Evolutionary conservation across 306 rosid species (phyloP), one percentile per base, ranked within the genome.

Genomic region (Trifolium subterraneum): DNA sequence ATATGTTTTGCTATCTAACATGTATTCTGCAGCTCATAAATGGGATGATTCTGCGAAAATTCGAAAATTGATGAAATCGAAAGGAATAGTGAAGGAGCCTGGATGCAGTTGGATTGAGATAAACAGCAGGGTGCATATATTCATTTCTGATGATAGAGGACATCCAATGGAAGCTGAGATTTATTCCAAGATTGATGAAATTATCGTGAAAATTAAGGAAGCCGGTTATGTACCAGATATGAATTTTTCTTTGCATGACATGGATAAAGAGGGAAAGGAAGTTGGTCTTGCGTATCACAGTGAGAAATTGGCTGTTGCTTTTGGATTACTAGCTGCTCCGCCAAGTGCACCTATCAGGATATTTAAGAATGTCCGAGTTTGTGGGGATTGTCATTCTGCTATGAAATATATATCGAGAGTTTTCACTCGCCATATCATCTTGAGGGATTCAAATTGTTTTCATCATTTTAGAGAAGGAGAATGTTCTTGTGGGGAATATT

Each of bases 321-420:
- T 91, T 48, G 97, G 92, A 61, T 88, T 93, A 72, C 88, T 93
- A 60, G 83, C 83, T 33, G 52, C 84, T 33, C 87, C 91, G 18
- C 58, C 78, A 12, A 80, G 89, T 61, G 89, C 84, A 58, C 91
- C 96, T 47, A 86, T 91, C 74, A 81, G 98, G 68, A 77, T 89
- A 51, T 91, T 86, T 41, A 91, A 93, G 93, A 93, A 93, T 88
- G 86, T 93, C 22, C 71, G 97, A 61, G 97, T 87, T 76, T 93
- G 96, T 75, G 98, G 98, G 25, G 97, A 93, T 81, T 93, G 98
- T 71, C 98, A 93, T 77, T 82, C 85, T n/a, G 92, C 97, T 13
- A 89, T 91, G 87, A 91, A 89, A 70, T 88, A 76, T 74, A 83
- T 89, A 63, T 91, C 98, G 11, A 72, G 25, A 54, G 85, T 87